phyloP scores from a whole-genome alignment of 257 asterid species.

The Solanum neorickii region DNA sequence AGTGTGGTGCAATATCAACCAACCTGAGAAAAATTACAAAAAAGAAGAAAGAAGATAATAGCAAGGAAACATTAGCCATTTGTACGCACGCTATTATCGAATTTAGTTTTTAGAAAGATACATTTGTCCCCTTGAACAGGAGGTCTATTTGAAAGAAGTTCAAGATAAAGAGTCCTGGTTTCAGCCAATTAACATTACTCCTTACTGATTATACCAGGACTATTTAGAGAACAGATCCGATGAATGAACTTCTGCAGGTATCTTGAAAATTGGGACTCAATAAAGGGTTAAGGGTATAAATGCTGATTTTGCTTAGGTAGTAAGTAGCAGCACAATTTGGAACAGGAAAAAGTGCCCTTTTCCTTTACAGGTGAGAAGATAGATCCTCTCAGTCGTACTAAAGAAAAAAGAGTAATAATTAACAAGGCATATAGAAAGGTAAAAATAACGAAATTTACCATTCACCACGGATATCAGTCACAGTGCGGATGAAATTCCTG shows the following conservation, averaged over 20 bases:
- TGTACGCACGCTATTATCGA: neutral
- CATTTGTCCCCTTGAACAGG: neutral
- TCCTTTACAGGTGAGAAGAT: neutral
- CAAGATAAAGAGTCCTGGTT: neutral
- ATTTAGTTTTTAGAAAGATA: neutral
- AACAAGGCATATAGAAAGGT: neutral
- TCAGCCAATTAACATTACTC: neutral
- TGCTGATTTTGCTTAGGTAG: neutral
- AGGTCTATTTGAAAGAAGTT: neutral
- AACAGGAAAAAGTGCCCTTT: neutral
- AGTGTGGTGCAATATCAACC: conserved; percentile 87
- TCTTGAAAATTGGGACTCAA: neutral
- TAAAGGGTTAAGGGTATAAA: neutral
- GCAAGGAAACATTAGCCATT: neutral
- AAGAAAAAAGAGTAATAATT: neutral
- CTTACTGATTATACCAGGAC: neutral
- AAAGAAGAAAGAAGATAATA: neutral
- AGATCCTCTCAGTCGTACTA: neutral
- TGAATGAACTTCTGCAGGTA: neutral
- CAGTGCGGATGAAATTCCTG: conserved; percentile 91
- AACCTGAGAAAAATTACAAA: conserved; percentile 35
- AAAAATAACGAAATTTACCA: conserved; percentile 36
- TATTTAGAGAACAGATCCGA: neutral
- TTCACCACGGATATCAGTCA: conserved; percentile 90
- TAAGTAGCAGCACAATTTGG: neutral